Conservation (phyloP, 495 filamentous ascomycete genomes). For the Bryoglossum gracile region DNA sequence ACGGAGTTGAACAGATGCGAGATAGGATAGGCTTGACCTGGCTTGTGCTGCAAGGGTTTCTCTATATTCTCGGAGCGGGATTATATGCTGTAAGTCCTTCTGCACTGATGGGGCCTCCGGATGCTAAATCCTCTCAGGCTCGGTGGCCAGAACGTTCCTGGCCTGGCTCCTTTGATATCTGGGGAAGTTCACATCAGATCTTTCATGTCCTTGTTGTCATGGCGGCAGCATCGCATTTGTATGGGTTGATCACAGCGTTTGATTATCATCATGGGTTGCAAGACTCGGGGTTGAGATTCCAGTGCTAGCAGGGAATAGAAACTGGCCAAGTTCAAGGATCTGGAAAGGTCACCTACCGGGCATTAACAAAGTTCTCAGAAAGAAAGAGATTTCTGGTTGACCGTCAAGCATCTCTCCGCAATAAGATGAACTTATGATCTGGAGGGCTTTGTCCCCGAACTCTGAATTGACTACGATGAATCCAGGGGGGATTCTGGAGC, state of each 20-base stretch:
- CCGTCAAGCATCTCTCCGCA: no score
- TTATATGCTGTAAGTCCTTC: constrained; percentile 61
- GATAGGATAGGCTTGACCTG: constrained; percentile 74
- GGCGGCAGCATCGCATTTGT: constrained; percentile 57
- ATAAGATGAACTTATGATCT: no score
- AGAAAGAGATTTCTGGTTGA: no score
- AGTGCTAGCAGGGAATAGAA: constrained; percentile 7
- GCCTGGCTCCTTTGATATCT: constrained; percentile 65
- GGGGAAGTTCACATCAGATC: constrained; percentile 72
- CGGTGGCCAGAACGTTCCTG: constrained; percentile 55
- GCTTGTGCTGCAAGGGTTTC: constrained; percentile 68
- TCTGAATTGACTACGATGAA: no score
- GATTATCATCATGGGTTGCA: constrained; percentile 30
- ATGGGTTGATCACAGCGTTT: constrained; percentile 49
- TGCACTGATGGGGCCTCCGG: constrained; percentile 14
- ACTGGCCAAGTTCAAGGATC: neutral
- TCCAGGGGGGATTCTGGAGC: no score
- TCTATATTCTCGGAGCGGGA: constrained; percentile 82
- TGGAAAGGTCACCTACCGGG: no score
- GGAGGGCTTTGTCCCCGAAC: no score
- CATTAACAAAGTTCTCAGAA: no score
- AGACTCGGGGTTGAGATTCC: no score
- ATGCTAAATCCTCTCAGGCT: constrained; percentile 23
- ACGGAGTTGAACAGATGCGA: constrained; percentile 50
- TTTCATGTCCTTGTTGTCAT: constrained; percentile 68